phyloP scores from a whole-genome alignment of 371 early-diverging fungal genomes.

The Apophysomyces elegans region DNA sequence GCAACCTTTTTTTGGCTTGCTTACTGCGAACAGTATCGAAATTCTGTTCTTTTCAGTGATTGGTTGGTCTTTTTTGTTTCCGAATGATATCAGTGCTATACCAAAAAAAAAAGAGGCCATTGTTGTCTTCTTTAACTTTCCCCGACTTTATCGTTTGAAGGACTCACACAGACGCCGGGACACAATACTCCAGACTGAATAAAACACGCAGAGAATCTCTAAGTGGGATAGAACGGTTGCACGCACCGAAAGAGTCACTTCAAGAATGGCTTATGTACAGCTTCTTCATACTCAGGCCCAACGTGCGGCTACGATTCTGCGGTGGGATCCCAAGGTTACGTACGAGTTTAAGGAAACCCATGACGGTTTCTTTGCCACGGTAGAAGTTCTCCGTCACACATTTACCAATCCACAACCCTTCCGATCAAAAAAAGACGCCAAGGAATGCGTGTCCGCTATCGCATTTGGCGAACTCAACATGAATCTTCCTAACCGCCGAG shows the following conservation, averaged over 20 bases:
- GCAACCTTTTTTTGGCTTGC: no score
- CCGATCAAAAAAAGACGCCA: conserved; percentile 6
- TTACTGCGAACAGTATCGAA: no score
- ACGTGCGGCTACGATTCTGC: background rate
- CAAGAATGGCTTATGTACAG: background rate
- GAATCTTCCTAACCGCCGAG: background rate
- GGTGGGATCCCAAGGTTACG: background rate
- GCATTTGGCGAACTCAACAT: conserved; percentile 1
- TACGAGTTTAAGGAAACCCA: background rate
- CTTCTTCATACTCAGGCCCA: background rate
- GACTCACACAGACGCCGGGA: no score
- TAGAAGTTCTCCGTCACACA: conserved; percentile 6
- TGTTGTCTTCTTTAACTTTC: no score
- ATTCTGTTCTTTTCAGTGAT: no score
- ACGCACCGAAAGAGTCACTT: background rate
- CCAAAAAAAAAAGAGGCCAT: no score
- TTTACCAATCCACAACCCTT: background rate
- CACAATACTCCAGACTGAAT: no score
- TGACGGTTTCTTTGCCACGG: background rate
- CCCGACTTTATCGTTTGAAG: no score
- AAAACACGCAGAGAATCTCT: no score
- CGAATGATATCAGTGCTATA: no score
- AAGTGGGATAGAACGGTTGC: no score
- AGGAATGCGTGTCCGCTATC: background rate
- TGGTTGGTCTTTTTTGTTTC: no score